phyloP scores from a whole-genome alignment of 139 green algal species.

The Volvox reticuliferus region DNA sequence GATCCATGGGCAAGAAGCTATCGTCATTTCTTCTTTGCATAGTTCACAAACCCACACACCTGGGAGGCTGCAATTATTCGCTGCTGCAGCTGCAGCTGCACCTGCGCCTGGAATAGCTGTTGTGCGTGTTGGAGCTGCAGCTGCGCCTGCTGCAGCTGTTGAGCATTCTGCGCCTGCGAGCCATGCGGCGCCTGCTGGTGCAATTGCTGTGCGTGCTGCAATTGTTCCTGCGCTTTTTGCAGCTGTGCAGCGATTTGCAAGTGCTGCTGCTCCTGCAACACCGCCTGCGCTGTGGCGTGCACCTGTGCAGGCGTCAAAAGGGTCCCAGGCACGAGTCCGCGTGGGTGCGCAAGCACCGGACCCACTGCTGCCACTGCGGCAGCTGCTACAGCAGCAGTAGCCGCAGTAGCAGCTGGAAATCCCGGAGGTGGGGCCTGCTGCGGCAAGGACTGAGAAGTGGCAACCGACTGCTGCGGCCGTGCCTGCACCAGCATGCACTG shows the following conservation, averaged over 20 bases:
- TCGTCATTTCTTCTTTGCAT: too few species aligned
- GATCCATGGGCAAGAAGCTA: too few species aligned
- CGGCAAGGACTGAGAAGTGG: background rate
- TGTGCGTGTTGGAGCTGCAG: slow-evolving; percentile 41
- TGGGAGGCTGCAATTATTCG: slow-evolving; percentile 10
- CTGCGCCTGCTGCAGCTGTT: slow-evolving; percentile 42
- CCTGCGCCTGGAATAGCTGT: slow-evolving; percentile 44
- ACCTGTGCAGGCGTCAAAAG: slow-evolving; percentile 21
- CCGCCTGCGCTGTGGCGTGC: slow-evolving; percentile 12
- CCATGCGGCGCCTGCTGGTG: slow-evolving; percentile 7
- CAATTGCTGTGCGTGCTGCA: slow-evolving; percentile 44
- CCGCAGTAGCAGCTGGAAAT: background rate
- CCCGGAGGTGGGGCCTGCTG: background rate
- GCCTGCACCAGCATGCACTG: background rate
- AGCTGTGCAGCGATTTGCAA: slow-evolving; percentile 35
- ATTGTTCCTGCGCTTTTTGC: slow-evolving; percentile 41
- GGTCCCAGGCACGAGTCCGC: background rate
- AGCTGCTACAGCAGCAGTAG: background rate
- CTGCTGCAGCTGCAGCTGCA: slow-evolving; percentile 45
- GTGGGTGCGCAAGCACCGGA: background rate
- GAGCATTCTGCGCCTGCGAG: background rate
- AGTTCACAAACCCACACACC: background rate
- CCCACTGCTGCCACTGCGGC: background rate
- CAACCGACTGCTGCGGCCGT: background rate
- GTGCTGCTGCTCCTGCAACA: slow-evolving; percentile 34